Percentiles rank a stretch among this genome's conserved stretches.
phyloP scores from a whole-genome alignment of 1,284 basidiomycete species.

The Ceratobasidium sp. region DNA sequence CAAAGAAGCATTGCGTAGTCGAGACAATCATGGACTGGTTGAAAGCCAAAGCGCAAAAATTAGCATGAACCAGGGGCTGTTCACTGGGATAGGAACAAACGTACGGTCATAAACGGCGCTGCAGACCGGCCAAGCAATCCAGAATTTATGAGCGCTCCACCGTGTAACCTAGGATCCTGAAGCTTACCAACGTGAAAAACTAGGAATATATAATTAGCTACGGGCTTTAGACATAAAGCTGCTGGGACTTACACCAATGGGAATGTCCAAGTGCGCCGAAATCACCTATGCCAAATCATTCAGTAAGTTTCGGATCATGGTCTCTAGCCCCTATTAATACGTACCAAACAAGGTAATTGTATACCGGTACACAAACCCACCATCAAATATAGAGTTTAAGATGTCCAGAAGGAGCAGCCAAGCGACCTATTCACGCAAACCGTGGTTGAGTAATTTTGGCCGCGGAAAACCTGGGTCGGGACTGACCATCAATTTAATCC shows the following conservation, averaged over 20 bases:
- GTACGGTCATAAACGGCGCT: slow-evolving; percentile 35
- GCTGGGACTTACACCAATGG: slow-evolving; percentile 28
- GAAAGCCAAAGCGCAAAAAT: background rate
- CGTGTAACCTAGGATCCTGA: too few relatives aligned
- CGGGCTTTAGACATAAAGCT: too few relatives aligned
- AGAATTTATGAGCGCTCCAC: too few relatives aligned
- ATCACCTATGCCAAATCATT: background rate
- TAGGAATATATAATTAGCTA: background rate
- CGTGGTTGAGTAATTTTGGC: background rate
- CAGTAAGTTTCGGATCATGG: background rate
- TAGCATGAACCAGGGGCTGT: background rate
- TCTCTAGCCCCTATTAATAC: background rate
- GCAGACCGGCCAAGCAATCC: background rate
- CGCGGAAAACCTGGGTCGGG: background rate
- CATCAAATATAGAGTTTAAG: slow-evolving; percentile 27
- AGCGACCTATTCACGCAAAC: background rate
- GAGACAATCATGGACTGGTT: slow-evolving; percentile 29
- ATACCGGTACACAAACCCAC: slow-evolving; percentile 33
- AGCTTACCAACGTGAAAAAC: background rate
- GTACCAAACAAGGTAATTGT: slow-evolving; percentile 31
- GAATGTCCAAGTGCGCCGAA: slow-evolving; percentile 14
- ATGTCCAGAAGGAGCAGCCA: slow-evolving; percentile 31
- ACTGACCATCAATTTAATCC: slow-evolving; percentile 14
- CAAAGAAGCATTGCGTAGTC: slow-evolving; percentile 41
- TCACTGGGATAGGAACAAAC: background rate